Percentiles rank a stretch among this genome's conserved stretches.
Conservation (phyloP, 345 rosid species). For the Linum tenue region DNA sequence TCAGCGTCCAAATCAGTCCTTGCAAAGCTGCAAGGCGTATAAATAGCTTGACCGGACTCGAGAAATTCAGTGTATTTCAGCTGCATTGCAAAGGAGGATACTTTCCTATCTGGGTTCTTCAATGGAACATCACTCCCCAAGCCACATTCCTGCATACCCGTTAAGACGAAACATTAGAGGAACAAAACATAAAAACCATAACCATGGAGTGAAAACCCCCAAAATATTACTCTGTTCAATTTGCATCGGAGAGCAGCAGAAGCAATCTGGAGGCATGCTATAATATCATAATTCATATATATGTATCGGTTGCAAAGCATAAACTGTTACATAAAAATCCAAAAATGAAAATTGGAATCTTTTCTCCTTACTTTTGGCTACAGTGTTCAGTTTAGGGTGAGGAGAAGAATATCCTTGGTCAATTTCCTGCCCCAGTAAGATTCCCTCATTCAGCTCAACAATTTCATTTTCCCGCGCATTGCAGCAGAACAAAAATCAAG, state of each 20-base stretch:
- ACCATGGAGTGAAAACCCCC: too few species aligned
- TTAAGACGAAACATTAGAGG: too few species aligned
- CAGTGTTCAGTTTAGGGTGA: too few species aligned
- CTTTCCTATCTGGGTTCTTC: slow-evolving; percentile 67
- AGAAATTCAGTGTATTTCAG: slow-evolving; percentile 33
- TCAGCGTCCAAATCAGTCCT: slow-evolving; percentile 12
- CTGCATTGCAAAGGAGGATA: slow-evolving; percentile 79
- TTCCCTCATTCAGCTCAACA: neutral
- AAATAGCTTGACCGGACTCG: slow-evolving; percentile 17
- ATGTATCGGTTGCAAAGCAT: too few species aligned
- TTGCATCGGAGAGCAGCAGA: neutral
- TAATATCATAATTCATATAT: too few species aligned
- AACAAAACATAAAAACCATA: too few species aligned
- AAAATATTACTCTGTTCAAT: too few species aligned
- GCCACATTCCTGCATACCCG: slow-evolving; percentile 40
- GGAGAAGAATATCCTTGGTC: neutral
- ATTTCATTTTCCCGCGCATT: neutral
- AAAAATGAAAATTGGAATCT: too few species aligned
- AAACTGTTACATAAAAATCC: too few species aligned
- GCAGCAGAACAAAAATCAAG: neutral
- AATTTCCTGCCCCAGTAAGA: neutral
- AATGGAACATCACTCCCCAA: slow-evolving; percentile 80
- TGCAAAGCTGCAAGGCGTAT: slow-evolving; percentile 12
- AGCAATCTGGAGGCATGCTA: neutral
- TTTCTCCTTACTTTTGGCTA: too few species aligned